phyloP scores from a whole-genome alignment of 2,329 filamentous ascomycete genomes.

The Blumeria hordei region DNA sequence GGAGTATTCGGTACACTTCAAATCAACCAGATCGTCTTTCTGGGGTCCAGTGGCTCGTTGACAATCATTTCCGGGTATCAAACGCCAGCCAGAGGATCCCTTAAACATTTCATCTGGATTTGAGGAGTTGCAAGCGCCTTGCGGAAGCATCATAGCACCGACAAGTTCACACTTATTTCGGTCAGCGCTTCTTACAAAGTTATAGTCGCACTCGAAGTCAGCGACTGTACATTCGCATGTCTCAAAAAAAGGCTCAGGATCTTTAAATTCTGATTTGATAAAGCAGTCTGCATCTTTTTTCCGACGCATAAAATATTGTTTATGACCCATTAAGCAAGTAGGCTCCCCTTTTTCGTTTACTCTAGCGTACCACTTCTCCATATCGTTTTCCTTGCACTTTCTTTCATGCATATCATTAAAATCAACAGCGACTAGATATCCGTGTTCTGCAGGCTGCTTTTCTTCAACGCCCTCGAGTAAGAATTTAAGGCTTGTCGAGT shows the following conservation, averaged over 20 bases:
- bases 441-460: slow-evolving; percentile 25
- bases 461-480: slow-evolving; percentile 39
- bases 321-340: slow-evolving; percentile 88
- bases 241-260: slow-evolving; percentile 43
- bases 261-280: slow-evolving; percentile 63
- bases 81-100: slow-evolving; percentile 72
- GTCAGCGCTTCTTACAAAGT: slow-evolving; percentile 48
- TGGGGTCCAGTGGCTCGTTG: slow-evolving; percentile 33
- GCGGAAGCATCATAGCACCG: slow-evolving; percentile 37
- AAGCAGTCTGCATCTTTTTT: slow-evolving; percentile 82
- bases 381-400: slow-evolving; percentile 58
- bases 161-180: slow-evolving; percentile 42
- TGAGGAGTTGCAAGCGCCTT: slow-evolving; percentile 41
- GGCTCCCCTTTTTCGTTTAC: slow-evolving; percentile 57
- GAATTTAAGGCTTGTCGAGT: slow-evolving; percentile 85
- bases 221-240: slow-evolving; percentile 57
- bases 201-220: slow-evolving; percentile 95
- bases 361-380: slow-evolving; percentile 75
- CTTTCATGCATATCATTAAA: slow-evolving; percentile 61
- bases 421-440: slow-evolving; percentile 51
- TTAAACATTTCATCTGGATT: slow-evolving; percentile 38
- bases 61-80: slow-evolving; percentile 68
- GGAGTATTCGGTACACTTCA: slow-evolving; percentile 44
- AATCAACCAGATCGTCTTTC: slow-evolving; percentile 49
- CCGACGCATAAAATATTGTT: slow-evolving; percentile 61